Conservation (phyloP, 2,329 filamentous ascomycete genomes). For the Chaetomium olivaceum region DNA sequence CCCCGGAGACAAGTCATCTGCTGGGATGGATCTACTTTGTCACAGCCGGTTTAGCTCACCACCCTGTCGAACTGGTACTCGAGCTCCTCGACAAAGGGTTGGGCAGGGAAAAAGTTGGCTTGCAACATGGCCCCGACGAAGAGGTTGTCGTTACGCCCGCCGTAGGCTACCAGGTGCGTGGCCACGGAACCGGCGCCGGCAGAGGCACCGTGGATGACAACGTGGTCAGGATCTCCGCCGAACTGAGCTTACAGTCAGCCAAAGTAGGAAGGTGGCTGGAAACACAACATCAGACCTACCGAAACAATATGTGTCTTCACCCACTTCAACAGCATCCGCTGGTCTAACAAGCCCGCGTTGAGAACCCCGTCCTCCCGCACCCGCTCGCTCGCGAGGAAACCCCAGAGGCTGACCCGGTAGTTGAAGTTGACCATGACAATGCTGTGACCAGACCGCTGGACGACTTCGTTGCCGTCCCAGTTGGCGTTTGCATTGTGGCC, state of each 20-base stretch:
- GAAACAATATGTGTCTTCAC: slow-evolving; percentile 58
- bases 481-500: slow-evolving; percentile 50
- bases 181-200: slow-evolving; percentile 61
- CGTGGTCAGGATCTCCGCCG: slow-evolving; percentile 58
- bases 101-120: slow-evolving; percentile 53
- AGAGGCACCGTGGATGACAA: slow-evolving; percentile 63
- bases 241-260: slow-evolving; percentile 42
- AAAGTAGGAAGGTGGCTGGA: background rate
- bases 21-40: slow-evolving; percentile 28
- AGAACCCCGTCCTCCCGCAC: slow-evolving; percentile 57
- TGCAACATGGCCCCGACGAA: slow-evolving; percentile 51
- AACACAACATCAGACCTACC: slow-evolving; percentile 34
- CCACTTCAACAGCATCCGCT: slow-evolving; percentile 62
- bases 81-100: slow-evolving; percentile 46
- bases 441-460: slow-evolving; percentile 46
- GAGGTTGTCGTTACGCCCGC: slow-evolving; percentile 47
- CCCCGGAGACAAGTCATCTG: slow-evolving; percentile 47
- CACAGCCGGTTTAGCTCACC: slow-evolving; percentile 42
- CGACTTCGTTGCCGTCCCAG: slow-evolving; percentile 52
- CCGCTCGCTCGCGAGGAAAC: slow-evolving; percentile 61
- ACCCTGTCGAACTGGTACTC: slow-evolving; percentile 51
- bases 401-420: slow-evolving; percentile 63
- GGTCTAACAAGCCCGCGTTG: slow-evolving; percentile 65
- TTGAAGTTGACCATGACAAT: slow-evolving; percentile 63
- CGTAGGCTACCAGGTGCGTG: slow-evolving; percentile 51